phyloP scores from a whole-genome alignment of 208 protist genomes.

The Crithidia mellificae region DNA sequence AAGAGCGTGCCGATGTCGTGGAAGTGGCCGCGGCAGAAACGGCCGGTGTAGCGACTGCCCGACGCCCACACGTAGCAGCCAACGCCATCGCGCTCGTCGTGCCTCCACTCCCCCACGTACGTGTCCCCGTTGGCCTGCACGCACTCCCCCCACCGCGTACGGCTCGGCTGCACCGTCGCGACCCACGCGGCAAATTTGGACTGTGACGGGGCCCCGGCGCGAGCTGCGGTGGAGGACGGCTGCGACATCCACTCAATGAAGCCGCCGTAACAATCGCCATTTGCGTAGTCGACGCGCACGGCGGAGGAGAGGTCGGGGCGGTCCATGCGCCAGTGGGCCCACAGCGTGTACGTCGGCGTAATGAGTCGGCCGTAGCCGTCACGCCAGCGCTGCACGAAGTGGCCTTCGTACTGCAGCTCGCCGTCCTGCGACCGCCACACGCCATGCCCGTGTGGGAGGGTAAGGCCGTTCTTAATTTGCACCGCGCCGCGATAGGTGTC shows the following conservation, averaged over 20 bases:
- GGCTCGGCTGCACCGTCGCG: conserved; percentile 30
- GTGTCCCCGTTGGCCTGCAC: conserved; percentile 52
- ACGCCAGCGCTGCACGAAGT: conserved; percentile 63
- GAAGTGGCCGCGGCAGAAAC: conserved; percentile 55
- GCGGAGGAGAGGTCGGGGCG: conserved; percentile 54
- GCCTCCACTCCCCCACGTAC: conserved; percentile 84
- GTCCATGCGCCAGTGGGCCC: conserved; percentile 75
- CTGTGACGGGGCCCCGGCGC: conserved; percentile 10
- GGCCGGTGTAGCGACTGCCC: conserved; percentile 75
- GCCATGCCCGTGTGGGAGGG: conserved; percentile 69
- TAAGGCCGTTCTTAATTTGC: conserved; percentile 30
- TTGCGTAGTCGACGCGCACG: conserved; percentile 57
- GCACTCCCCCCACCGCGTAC: conserved; percentile 71
- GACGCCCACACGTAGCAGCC: conserved; percentile 63
- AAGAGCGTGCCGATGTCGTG: conserved; percentile 78
- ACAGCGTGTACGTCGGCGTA: conserved; percentile 62
- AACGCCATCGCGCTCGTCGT: conserved; percentile 67
- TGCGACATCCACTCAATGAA: conserved; percentile 36
- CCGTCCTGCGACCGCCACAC: conserved; percentile 50
- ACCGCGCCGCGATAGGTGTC: conserved; percentile 70
- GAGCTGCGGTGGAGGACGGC: background rate
- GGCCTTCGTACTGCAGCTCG: conserved; percentile 60
- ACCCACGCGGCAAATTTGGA: conserved; percentile 74
- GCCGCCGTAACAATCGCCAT: conserved; percentile 67
- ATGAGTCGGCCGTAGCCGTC: conserved; percentile 70